These are phyloP conservation scores for Begonia loranthoides DNA, from an alignment of 306 rosid genomes.

Conservation along the genomic window DNA sequence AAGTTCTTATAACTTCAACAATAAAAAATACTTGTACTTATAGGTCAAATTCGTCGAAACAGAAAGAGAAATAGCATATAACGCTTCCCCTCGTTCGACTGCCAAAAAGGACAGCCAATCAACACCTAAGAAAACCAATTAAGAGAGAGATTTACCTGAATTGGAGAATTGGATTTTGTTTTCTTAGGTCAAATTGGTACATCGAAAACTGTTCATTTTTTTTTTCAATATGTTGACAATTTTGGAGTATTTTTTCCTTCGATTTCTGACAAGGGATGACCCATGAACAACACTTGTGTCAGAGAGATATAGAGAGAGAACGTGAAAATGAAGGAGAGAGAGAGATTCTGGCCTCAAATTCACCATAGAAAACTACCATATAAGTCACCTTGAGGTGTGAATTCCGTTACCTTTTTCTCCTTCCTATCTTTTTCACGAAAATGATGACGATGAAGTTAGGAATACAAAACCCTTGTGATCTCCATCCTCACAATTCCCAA, in stretches of 20 bases:
- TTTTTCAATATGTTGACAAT: background rate
- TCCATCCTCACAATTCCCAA: too few species aligned
- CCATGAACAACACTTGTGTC: constrained; percentile 4
- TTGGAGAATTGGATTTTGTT: constrained; percentile 6
- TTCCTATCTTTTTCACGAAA: too few species aligned
- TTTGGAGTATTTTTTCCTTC: constrained; percentile 3
- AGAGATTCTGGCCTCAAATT: too few species aligned
- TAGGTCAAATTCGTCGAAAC: constrained; percentile 2
- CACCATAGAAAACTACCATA: too few species aligned
- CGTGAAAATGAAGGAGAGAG: too few species aligned
- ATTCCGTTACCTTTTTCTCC: too few species aligned
- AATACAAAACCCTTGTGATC: too few species aligned
- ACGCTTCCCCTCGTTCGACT: background rate
- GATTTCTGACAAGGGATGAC: background rate
- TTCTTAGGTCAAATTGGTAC: constrained; percentile 2
- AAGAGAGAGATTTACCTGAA: constrained; percentile 9
- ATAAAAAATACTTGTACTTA: background rate
- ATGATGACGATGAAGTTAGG: too few species aligned
- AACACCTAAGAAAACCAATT: constrained; percentile 11
- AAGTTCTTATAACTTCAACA: background rate
- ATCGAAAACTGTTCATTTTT: background rate
- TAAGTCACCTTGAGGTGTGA: too few species aligned
- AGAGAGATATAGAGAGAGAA: background rate
- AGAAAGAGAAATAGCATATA: constrained; percentile 8
- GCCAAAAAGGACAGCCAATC: constrained; percentile 11